Evolutionary conservation across 805 yeast species (phyloP).

Genomic region (Candida taoyuanica): DNA sequence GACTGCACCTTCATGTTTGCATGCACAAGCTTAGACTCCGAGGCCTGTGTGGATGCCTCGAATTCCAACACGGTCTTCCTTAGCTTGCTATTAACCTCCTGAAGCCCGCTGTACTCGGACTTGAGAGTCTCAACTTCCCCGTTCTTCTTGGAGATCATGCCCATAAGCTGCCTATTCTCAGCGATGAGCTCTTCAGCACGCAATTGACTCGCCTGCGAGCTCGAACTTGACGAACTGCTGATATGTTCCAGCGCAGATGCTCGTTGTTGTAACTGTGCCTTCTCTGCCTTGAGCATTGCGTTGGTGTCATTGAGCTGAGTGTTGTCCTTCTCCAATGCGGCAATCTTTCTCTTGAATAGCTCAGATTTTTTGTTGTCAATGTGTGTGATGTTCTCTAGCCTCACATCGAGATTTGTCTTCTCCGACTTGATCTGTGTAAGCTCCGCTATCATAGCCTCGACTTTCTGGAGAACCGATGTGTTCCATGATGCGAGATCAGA

Average conservation of each 20-base stretch:
- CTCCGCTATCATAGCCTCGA: constrained; percentile 31
- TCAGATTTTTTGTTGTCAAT: constrained; percentile 31
- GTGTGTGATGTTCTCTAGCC: constrained; percentile 38
- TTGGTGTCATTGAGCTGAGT: constrained; percentile 22
- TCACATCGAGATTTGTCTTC: constrained; percentile 33
- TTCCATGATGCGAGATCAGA: constrained; percentile 23
- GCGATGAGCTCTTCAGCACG: constrained; percentile 13
- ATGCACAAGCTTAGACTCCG: constrained; percentile 28
- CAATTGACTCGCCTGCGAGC: constrained; percentile 8
- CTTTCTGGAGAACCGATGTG: constrained; percentile 20
- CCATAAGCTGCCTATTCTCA: constrained; percentile 31
- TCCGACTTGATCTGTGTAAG: constrained; percentile 35
- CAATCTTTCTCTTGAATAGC: constrained; percentile 28
- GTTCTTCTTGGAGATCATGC: constrained; percentile 34
- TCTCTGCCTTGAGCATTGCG: constrained; percentile 19
- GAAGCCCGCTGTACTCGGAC: constrained; percentile 35
- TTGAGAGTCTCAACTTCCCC: constrained; percentile 32
- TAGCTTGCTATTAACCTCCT: constrained; percentile 32
- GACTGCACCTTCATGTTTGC: constrained; percentile 33
- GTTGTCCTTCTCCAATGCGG: constrained; percentile 22
- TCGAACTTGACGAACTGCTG: constrained; percentile 6
- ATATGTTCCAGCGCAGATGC: constrained; percentile 15
- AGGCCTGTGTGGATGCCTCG: constrained; percentile 32
- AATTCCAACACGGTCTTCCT: constrained; percentile 38
- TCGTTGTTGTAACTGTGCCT: constrained; percentile 19